These are phyloP conservation scores for Solanum phureja DNA, from an alignment of 257 asterid genomes.

Conservation along the genomic window DNA sequence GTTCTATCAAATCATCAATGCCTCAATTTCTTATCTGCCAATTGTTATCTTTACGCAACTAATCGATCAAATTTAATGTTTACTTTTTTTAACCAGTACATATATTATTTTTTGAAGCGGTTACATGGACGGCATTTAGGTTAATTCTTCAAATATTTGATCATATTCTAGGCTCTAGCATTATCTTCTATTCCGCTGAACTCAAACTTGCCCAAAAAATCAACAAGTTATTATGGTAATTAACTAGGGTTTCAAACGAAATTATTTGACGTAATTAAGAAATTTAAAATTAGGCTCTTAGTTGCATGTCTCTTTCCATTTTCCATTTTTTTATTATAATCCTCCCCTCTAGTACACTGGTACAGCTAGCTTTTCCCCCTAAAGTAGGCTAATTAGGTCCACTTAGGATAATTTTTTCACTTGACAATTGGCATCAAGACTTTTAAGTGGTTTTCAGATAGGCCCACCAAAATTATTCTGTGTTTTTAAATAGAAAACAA, in stretches of 20 bases:
- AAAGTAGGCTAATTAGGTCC: background rate
- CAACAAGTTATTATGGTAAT: background rate
- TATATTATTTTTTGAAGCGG: background rate
- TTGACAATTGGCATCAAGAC: background rate
- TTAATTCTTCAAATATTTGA: background rate
- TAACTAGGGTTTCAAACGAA: background rate
- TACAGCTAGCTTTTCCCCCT: background rate
- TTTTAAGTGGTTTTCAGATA: background rate
- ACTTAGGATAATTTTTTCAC: background rate
- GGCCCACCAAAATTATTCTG: conserved; percentile 8
- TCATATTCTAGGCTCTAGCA: background rate
- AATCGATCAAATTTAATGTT: background rate
- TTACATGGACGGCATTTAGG: background rate
- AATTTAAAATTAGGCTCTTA: background rate
- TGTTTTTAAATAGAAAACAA: background rate
- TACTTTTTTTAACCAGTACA: background rate
- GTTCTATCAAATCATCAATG: background rate
- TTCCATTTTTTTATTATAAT: background rate
- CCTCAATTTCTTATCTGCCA: background rate
- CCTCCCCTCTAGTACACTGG: background rate
- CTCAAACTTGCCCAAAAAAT: background rate
- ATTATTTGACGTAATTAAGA: background rate
- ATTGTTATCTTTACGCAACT: background rate
- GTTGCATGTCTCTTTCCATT: background rate
- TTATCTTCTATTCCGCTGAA: background rate